Evolutionary conservation across 1,139 yeast species (phyloP).

Genomic region (Pichia sp.): DNA sequence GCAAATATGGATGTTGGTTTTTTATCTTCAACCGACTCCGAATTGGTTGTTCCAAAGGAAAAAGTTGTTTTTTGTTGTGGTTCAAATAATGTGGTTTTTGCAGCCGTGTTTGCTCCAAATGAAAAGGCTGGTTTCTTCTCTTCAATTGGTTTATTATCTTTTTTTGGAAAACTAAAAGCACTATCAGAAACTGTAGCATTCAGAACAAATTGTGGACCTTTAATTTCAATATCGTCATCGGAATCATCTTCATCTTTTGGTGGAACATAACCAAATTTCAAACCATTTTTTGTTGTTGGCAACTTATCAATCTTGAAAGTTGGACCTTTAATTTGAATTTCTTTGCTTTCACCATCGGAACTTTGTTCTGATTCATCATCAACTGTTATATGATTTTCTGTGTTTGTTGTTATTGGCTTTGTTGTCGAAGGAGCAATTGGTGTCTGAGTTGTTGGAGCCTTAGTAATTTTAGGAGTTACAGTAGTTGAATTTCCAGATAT

Average conservation of each 20-base stretch:
- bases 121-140: conserved; percentile 3
- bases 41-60: too few species aligned
- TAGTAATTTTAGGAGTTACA: too few species aligned
- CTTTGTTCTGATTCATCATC: conserved; percentile 31
- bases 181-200: conserved; percentile 30
- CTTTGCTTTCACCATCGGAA: conserved; percentile 30
- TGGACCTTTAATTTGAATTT: conserved; percentile 60
- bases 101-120: conserved; percentile 5
- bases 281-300: conserved; percentile 54
- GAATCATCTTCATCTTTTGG: conserved; percentile 44
- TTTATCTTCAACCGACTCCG: too few species aligned
- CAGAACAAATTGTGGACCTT: conserved; percentile 62
- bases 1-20: too few species aligned
- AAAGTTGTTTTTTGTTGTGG: too few species aligned
- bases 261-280: conserved; percentile 48
- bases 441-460: conserved; percentile 8
- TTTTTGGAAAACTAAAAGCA: conserved; percentile 23
- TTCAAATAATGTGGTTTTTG: too few species aligned
- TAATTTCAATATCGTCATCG: conserved; percentile 51
- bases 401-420: neutral
- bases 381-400: conserved; percentile 4
- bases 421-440: conserved; percentile 7
- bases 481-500: neutral
- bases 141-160: conserved; percentile 1
- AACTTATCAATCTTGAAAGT: conserved; percentile 42